Conservation (phyloP, 73 alveolate species). For the Paramecium octaurelia region DNA sequence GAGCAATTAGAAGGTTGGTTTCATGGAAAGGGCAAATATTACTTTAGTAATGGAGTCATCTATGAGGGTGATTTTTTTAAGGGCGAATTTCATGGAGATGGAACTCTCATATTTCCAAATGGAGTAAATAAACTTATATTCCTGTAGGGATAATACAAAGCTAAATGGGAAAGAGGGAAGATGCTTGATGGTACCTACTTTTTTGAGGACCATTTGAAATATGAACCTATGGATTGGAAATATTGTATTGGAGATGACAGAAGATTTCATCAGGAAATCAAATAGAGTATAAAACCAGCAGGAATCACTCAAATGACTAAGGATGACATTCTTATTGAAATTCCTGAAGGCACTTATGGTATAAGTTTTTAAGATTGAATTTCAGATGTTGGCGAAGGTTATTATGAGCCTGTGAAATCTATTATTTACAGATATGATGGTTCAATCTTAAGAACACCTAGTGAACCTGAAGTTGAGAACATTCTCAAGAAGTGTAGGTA, state of each 20-base stretch:
- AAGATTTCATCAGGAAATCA: slow-evolving; percentile 82
- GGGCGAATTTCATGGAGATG: slow-evolving; percentile 96
- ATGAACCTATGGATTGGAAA: slow-evolving; percentile 79
- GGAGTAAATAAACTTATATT: slow-evolving; percentile 43
- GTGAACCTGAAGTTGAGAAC: slow-evolving; percentile 86
- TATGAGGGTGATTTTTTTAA: slow-evolving; percentile 93
- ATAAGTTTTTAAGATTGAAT: background rate
- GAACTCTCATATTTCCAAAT: slow-evolving; percentile 85
- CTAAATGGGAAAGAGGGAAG: slow-evolving; percentile 89
- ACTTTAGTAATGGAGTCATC: slow-evolving; percentile 86
- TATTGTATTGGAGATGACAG: slow-evolving; percentile 88
- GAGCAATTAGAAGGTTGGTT: slow-evolving; percentile 69
- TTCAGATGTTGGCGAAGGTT: slow-evolving; percentile 90
- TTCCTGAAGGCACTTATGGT: slow-evolving; percentile 95
- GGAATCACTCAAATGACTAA: slow-evolving; percentile 82
- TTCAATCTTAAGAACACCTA: slow-evolving; percentile 81
- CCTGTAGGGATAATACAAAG: slow-evolving; percentile 81
- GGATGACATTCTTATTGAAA: slow-evolving; percentile 75
- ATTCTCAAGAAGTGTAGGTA: slow-evolving; percentile 89
- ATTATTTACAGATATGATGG: slow-evolving; percentile 84
- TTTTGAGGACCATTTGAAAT: slow-evolving; percentile 83
- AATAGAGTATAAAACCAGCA: slow-evolving; percentile 81
- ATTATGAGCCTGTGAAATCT: slow-evolving; percentile 92
- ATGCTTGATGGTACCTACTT: slow-evolving; percentile 83
- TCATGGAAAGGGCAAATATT: slow-evolving; percentile 77